phyloP scores from a whole-genome alignment of 2,329 filamentous ascomycete species.

The Cercospora citrullina region DNA sequence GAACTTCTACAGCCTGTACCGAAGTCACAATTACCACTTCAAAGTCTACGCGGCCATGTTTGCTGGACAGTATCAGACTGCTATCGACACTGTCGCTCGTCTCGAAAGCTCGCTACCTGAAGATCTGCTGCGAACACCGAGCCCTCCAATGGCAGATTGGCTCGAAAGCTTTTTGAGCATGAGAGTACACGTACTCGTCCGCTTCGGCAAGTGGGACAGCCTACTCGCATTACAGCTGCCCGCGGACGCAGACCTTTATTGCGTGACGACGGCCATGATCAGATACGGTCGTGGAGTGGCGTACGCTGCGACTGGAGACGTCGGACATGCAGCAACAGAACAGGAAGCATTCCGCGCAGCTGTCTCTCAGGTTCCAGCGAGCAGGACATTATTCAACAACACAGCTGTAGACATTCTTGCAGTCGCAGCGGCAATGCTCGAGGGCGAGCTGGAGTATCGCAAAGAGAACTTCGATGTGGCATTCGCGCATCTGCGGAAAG shows the following conservation, averaged over 20 bases:
- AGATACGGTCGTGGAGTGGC: constrained; percentile 71
- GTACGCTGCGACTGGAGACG: constrained; percentile 57
- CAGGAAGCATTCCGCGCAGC: constrained; percentile 55
- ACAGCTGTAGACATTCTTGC: constrained; percentile 62
- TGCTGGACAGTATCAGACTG: constrained; percentile 62
- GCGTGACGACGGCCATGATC: constrained; percentile 66
- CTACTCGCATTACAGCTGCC: constrained; percentile 60
- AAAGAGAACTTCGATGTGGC: constrained; percentile 53
- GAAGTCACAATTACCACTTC: constrained; percentile 73
- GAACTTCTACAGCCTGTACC: constrained; percentile 77
- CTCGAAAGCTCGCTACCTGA: constrained; percentile 66
- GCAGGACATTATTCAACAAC: constrained; percentile 69
- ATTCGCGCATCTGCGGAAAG: constrained; percentile 57
- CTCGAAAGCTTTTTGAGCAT: constrained; percentile 70
- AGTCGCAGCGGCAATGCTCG: constrained; percentile 64
- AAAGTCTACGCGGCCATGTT: constrained; percentile 78
- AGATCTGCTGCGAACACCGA: constrained; percentile 62
- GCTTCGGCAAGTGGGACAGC: constrained; percentile 72
- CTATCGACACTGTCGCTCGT: constrained; percentile 59
- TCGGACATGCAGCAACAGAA: constrained; percentile 57
- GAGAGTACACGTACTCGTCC: constrained; percentile 67
- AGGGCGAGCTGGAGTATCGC: constrained; percentile 73
- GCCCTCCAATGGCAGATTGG: constrained; percentile 77
- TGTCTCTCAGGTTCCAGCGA: constrained; percentile 54
- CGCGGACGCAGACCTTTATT: constrained; percentile 61